These are phyloP conservation scores for Eimeria acervulina DNA, from an alignment of 169 alveolate species.

Conservation along the genomic window DNA sequence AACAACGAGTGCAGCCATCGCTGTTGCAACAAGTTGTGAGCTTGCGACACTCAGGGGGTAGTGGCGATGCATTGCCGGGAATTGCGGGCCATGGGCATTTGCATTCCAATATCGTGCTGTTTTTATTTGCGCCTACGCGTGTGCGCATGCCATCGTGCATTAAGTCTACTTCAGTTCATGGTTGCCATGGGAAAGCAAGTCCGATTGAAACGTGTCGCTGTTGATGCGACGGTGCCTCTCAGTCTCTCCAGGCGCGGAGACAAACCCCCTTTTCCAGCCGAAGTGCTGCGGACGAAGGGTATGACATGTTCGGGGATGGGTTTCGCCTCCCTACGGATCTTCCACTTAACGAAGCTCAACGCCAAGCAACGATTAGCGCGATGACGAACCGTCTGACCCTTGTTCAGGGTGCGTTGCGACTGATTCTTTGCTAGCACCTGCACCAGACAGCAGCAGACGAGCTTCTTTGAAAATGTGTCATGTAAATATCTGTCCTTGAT, in stretches of 20 bases:
- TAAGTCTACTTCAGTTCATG: neutral
- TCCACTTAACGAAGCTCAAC: conserved; percentile 79
- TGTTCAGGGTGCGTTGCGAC: conserved; percentile 73
- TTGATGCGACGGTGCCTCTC: neutral
- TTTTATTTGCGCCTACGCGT: neutral
- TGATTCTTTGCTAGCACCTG: neutral
- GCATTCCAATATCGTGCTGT: neutral
- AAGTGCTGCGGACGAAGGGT: conserved; percentile 51
- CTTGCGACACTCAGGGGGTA: neutral
- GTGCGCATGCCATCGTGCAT: neutral
- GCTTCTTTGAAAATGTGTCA: neutral
- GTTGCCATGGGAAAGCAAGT: neutral
- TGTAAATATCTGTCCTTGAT: neutral
- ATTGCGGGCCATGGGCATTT: neutral
- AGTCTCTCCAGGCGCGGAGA: conserved; percentile 79
- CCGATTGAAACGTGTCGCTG: neutral
- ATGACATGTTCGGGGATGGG: conserved; percentile 64
- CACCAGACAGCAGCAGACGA: neutral
- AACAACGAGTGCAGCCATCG: conserved; percentile 70
- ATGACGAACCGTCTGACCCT: conserved; percentile 81
- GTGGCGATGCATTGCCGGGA: neutral
- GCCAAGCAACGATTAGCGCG: conserved; percentile 78
- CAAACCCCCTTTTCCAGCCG: conserved; percentile 74
- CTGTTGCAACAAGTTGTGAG: conserved; percentile 67
- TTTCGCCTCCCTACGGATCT: conserved; percentile 75